A percentile compares a stretch with the other conserved stretches of the same genome.
These are phyloP conservation scores for Pseudonectria buxi DNA, from an alignment of 2,329 filamentous ascomycete genomes.

Conservation along the genomic window DNA sequence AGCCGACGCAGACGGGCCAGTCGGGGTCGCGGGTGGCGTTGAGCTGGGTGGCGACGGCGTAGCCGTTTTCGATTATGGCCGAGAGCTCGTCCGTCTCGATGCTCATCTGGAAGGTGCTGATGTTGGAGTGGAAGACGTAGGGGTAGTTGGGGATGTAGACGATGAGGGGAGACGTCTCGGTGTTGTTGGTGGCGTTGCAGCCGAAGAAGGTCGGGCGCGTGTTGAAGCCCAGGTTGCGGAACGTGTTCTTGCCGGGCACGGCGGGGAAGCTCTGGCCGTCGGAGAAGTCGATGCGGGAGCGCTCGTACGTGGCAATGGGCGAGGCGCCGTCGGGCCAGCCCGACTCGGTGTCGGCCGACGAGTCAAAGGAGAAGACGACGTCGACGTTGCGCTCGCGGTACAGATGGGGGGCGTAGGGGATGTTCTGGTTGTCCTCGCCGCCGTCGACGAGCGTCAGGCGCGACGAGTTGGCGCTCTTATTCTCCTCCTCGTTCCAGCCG, in stretches of 20 bases:
- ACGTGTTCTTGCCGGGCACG: slow-evolving; percentile 49
- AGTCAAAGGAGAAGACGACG: slow-evolving; percentile 60
- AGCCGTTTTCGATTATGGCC: slow-evolving; percentile 79
- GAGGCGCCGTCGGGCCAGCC: slow-evolving; percentile 57
- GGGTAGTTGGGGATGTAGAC: slow-evolving; percentile 79
- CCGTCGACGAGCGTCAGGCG: slow-evolving; percentile 72
- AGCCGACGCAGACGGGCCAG: slow-evolving; percentile 83
- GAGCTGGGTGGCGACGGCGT: slow-evolving; percentile 72
- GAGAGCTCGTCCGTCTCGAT: slow-evolving; percentile 65
- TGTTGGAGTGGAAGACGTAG: slow-evolving; percentile 70
- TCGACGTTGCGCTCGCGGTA: slow-evolving; percentile 46
- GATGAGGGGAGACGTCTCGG: slow-evolving; percentile 56
- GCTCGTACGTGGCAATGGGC: slow-evolving; percentile 50
- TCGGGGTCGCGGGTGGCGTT: slow-evolving; percentile 67
- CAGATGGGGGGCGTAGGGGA: slow-evolving; percentile 63
- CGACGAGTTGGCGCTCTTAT: slow-evolving; percentile 36
- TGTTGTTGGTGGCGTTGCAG: slow-evolving; percentile 51
- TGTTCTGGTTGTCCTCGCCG: slow-evolving; percentile 71
- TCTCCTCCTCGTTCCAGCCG: slow-evolving; percentile 42
- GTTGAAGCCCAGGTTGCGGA: slow-evolving; percentile 53
- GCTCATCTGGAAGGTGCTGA: slow-evolving; percentile 64
- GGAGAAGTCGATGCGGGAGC: slow-evolving; percentile 40
- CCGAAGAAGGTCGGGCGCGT: slow-evolving; percentile 57
- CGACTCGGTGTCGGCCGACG: slow-evolving; percentile 51
- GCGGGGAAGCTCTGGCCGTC: slow-evolving; percentile 52